Evolutionary conservation across 2,329 filamentous ascomycete genomes (phyloP).

Genomic region (Hawksworthiomyces lignivorus): DNA sequence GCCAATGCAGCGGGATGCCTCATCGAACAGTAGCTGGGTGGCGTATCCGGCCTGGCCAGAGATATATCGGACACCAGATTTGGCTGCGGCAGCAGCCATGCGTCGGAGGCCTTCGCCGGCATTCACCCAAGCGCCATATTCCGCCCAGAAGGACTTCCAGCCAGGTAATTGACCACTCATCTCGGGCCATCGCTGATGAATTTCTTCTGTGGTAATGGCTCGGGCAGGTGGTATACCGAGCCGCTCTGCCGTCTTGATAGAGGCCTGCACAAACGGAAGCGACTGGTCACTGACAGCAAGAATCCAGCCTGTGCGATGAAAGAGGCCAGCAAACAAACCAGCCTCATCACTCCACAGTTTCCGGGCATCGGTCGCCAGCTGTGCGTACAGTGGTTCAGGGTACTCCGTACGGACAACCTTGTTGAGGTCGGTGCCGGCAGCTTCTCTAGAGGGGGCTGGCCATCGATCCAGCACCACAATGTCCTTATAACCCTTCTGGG

Average conservation of each 20-base stretch:
- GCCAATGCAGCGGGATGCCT: constrained; percentile 22
- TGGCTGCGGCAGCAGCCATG: constrained; percentile 5
- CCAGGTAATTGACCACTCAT: constrained; percentile 1
- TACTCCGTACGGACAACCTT: constrained; percentile 55
- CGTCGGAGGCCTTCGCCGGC: constrained; percentile 5
- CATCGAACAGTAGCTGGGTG: constrained; percentile 1
- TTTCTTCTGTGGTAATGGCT: not conserved
- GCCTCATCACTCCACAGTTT: not conserved
- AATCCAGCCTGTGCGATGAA: constrained; percentile 8
- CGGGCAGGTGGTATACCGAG: not conserved
- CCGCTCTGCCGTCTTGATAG: constrained; percentile 3
- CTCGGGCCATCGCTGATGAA: constrained; percentile 5
- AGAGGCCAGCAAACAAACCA: constrained; percentile 8
- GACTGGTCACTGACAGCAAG: constrained; percentile 1
- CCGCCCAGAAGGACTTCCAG: constrained; percentile 3
- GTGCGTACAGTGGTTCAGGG: constrained; percentile 47
- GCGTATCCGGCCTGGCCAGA: constrained; percentile 2
- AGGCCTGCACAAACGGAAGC: not conserved
- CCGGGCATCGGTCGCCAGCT: constrained; percentile 29
- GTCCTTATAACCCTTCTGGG: constrained; percentile 33
- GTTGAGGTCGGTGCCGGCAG: constrained; percentile 52
- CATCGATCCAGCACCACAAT: constrained; percentile 42
- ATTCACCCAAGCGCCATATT: constrained; percentile 4
- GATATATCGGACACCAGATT: constrained; percentile 4
- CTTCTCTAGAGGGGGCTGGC: constrained; percentile 28